These are phyloP conservation scores for Symbiodinium pilosum DNA, from an alignment of 73 alveolate genomes.

Conservation along the genomic window DNA sequence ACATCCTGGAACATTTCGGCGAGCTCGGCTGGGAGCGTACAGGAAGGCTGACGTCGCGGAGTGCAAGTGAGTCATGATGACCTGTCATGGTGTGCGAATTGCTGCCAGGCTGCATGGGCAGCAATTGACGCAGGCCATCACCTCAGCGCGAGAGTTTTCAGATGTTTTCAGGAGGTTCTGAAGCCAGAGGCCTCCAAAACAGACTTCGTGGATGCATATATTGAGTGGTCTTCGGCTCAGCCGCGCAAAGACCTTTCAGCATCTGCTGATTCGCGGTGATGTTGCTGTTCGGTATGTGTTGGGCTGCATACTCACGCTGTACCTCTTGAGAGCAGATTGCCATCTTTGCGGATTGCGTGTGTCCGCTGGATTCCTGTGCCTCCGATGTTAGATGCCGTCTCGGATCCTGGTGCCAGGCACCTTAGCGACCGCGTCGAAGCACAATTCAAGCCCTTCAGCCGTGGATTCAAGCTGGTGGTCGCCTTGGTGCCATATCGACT, in stretches of 20 bases:
- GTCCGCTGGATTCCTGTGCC: too few relatives aligned
- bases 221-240: not conserved
- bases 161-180: too few relatives aligned
- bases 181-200: not conserved
- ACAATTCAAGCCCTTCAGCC: slow-evolving; percentile 1
- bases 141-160: too few relatives aligned
- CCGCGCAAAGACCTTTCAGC: not conserved
- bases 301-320: too few relatives aligned
- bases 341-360: too few relatives aligned
- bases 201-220: not conserved
- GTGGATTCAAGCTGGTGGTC: slow-evolving; percentile 8
- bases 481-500: too few relatives aligned
- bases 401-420: not conserved
- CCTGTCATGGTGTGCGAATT: not conserved
- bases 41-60: not conserved
- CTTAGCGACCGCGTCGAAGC: not conserved
- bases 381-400: not conserved
- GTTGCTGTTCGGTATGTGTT: too few relatives aligned
- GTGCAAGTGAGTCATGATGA: too few relatives aligned
- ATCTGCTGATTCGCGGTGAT: too few relatives aligned
- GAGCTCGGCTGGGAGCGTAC: slow-evolving; percentile 11
- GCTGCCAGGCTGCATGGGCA: too few relatives aligned
- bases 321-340: too few relatives aligned
- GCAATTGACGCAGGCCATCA: too few relatives aligned
- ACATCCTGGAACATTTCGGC: not conserved